Base-by-base conservation (phyloP, 192 early-diverging fungal genomes). In the Entomortierella chlamydospora region DNA sequence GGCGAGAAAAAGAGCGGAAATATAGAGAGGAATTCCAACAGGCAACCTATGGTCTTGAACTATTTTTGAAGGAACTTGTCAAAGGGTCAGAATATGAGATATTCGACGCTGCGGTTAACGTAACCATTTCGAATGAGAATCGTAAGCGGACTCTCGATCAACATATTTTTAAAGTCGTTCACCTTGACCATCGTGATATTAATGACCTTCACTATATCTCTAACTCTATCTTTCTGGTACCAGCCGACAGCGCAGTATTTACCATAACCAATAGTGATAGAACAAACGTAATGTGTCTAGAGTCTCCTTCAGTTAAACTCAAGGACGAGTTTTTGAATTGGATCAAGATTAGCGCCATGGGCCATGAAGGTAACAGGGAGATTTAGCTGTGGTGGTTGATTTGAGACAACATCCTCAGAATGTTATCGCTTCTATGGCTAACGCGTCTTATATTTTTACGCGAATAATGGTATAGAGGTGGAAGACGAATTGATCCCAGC, bases 281-380 rank as follows among this genome's bases (percentile, higher is more conserved):
- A 25, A 79, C 76, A 7, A 79, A 70, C 20, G 18, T 54, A 22
- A 79, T 79, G 76, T 61, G 57, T 30, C 64, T 79, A n/a, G 76
- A 79, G 33, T 79, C 76, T 5, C 76, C 76, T 41, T 65, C 61
- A 18, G 56, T 28, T 0, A 79, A 79, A 39, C 76, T 79, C 25
- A 79, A 79, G 57, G 43, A 26, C 52, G 76, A 79, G 52, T 79
- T 79, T 18, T 20, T 79, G 29, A 79, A 70, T 13, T 55, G 68
- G 51, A 54, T 79, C 23, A 30, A 61, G 17, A 55, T 79, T 28
- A 56, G 57, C 45, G 11, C 20, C 30, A 70, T 70, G 76, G 68
- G 43, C n/a, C 61, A 58, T 23, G 57, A 42, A 64, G 66, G 73
- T 78, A 69, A 20, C 23, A 7, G 10, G 10, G 34, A 10, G 34